Evolutionary conservation across 1,284 basidiomycete species (phyloP).

Genomic region (Microbotryum lychnidis-dioicae): DNA sequence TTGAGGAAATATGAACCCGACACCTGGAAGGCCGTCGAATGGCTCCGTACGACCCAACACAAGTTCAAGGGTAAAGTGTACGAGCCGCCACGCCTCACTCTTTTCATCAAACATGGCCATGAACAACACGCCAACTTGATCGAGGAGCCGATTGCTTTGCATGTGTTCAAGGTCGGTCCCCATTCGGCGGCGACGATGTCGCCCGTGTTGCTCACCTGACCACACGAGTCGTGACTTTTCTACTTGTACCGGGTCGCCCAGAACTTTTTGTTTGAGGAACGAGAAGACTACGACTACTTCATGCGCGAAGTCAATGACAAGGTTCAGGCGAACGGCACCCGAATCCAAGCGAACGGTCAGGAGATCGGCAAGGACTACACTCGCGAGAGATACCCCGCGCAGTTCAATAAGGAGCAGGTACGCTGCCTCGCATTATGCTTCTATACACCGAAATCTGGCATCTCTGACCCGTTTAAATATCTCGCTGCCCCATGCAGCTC

Average conservation of each 20-base stretch:
- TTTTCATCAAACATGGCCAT: constrained; percentile 52
- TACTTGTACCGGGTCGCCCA: constrained; percentile 37
- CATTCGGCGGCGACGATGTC: neutral
- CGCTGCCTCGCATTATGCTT: neutral
- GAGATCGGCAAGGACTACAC: constrained; percentile 27
- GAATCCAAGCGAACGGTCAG: constrained; percentile 37
- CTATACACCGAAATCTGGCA: neutral
- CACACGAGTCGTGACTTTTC: neutral
- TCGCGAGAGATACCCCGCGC: constrained; percentile 52
- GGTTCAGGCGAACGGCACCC: constrained; percentile 52
- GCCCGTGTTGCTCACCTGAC: too few relatives aligned
- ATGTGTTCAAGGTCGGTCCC: constrained; percentile 54
- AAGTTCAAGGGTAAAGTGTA: constrained; percentile 72
- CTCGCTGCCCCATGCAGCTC: constrained; percentile 47
- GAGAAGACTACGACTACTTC: constrained; percentile 63
- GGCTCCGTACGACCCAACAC: constrained; percentile 62
- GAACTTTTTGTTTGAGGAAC: constrained; percentile 79
- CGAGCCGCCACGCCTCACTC: constrained; percentile 65
- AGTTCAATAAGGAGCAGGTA: constrained; percentile 45
- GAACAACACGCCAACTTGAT: constrained; percentile 57
- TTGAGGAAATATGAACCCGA: constrained; percentile 5
- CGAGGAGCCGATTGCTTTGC: constrained; percentile 60
- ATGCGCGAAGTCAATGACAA: constrained; percentile 58
- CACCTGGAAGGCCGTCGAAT: constrained; percentile 51
- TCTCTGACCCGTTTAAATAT: neutral